These are phyloP conservation scores for Colletotrichum gigasporum DNA, from an alignment of 2,329 filamentous ascomycete species.

Conservation along the genomic window DNA sequence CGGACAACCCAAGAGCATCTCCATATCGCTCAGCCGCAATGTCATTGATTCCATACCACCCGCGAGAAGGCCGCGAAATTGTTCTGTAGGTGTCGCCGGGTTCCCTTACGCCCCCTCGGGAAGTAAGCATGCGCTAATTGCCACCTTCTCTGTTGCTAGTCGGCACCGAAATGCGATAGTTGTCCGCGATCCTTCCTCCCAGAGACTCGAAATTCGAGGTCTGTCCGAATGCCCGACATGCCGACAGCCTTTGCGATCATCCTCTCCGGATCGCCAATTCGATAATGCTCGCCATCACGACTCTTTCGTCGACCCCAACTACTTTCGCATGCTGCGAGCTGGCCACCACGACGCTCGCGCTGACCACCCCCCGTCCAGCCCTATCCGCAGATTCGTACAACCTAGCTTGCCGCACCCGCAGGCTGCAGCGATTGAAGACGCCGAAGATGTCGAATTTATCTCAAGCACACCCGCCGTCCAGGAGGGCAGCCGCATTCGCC, in stretches of 20 bases:
- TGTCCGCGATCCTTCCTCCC: slow-evolving; percentile 85
- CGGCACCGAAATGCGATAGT: slow-evolving; percentile 94
- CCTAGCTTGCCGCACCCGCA: slow-evolving; percentile 47
- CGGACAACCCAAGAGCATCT: slow-evolving; percentile 10
- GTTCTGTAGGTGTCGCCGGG: slow-evolving; percentile 72
- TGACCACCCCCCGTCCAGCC: slow-evolving; percentile 58
- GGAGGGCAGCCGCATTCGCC: slow-evolving; percentile 78
- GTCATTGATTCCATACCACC: slow-evolving; percentile 81
- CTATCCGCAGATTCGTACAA: slow-evolving; percentile 62
- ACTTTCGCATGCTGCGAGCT: slow-evolving; percentile 90
- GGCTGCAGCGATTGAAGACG: slow-evolving; percentile 37
- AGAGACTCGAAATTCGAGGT: slow-evolving; percentile 83
- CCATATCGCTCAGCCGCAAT: slow-evolving; percentile 40
- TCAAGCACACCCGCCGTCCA: slow-evolving; percentile 61
- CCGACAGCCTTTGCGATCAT: slow-evolving; percentile 72
- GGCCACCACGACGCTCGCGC: slow-evolving; percentile 55
- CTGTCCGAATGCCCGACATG: slow-evolving; percentile 91
- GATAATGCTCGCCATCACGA: slow-evolving; percentile 58
- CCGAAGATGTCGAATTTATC: slow-evolving; percentile 58
- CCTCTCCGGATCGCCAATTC: slow-evolving; percentile 60
- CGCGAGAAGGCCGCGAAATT: slow-evolving; percentile 78
- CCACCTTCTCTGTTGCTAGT: slow-evolving; percentile 55
- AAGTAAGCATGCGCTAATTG: background rate
- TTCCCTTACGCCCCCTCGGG: background rate
- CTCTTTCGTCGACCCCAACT: slow-evolving; percentile 87